Percentiles rank a stretch among this genome's conserved stretches.
Conservation (phyloP, 306 rosid species). For the Mimosa pudica region DNA sequence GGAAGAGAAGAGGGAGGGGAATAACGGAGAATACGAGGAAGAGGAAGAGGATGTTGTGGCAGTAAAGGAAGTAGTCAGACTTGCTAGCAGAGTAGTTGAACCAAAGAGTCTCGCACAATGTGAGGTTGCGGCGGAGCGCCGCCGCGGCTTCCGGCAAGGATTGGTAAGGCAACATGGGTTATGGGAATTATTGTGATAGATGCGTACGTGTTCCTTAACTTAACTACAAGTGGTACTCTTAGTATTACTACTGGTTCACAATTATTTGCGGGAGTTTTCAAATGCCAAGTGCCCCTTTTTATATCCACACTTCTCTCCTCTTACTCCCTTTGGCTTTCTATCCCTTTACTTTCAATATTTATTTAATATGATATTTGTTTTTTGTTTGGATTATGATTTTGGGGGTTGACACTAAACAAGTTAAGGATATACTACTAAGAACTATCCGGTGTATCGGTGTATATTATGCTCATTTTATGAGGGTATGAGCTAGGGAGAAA, state of each 20-base stretch:
- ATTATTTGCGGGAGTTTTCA: conserved; percentile 47
- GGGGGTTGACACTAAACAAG: too few species aligned
- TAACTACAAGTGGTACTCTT: too few species aligned
- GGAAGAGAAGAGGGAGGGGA: conserved; percentile 62
- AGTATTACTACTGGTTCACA: too few species aligned
- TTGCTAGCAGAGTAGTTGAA: conserved; percentile 72
- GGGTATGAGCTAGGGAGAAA: too few species aligned
- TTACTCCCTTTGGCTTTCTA: too few species aligned
- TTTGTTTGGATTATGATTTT: too few species aligned
- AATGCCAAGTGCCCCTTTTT: not conserved
- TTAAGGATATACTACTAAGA: too few species aligned
- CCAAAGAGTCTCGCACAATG: conserved; percentile 69
- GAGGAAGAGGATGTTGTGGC: conserved; percentile 75
- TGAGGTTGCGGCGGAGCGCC: conserved; percentile 65
- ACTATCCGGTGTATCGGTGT: too few species aligned
- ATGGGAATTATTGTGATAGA: not conserved
- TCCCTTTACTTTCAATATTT: too few species aligned
- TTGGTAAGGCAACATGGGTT: conserved; percentile 46
- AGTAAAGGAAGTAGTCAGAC: conserved; percentile 73
- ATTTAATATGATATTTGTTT: too few species aligned
- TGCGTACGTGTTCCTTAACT: too few species aligned
- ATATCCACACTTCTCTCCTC: not conserved
- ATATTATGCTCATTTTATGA: too few species aligned
- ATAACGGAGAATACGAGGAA: conserved; percentile 59
- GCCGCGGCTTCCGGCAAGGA: conserved; percentile 52